Evolutionary conservation across 1,284 basidiomycete genomes (phyloP), one percentile per base, ranked within the genome.

Genomic region (Moesziomyces globuligerus): DNA sequence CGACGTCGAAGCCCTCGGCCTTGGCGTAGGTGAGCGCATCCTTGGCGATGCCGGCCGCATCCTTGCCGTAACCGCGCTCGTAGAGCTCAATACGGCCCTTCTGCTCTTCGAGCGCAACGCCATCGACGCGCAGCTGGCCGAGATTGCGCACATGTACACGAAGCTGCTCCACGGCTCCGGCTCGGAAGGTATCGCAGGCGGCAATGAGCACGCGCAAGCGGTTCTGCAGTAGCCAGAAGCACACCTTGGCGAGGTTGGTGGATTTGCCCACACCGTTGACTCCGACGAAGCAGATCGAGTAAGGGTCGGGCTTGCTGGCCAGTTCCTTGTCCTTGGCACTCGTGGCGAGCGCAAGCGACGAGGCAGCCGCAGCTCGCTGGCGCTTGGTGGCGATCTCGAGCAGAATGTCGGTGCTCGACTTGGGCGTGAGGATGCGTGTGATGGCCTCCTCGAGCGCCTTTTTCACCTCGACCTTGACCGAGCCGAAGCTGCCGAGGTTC

Each of bases 251-350:
- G 25, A 99, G 85, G 83, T 98, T 98, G 5, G 96, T 98, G 74
- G 93, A 96, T 85, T 99, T 99, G 48, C 96, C 96, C 20, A 99
- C 96, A 21, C 96, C 96, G 81, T 99, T 99, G 48, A 99, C 96
- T n/a, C 96, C 96, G 40, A 98, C 94, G 81, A 99, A 99, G 0
- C 93, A 90, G 77, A 99, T 91, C 66, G 90, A 89, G 83, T 98
- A 98, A 0, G 94, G 94, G 72, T 89, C 85, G 15, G 91, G 89
- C 25, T 82, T 83, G 20, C 80, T 73, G 76, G 81, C 78, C 13
- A 83, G 79, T 25, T 88, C 88, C 47, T 69, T 62, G 26, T 69
- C 65, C 55, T 67, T 64, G 41, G 65, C 67, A 18, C 43, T 61
- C 13, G 59, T 48, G 11, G 87, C 88, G 8, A 72, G 64, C 5